Percentiles rank a stretch among this genome's conserved stretches.
Conservation (phyloP, 1,139 yeast genomes). For the Nematodospora anomalae region DNA sequence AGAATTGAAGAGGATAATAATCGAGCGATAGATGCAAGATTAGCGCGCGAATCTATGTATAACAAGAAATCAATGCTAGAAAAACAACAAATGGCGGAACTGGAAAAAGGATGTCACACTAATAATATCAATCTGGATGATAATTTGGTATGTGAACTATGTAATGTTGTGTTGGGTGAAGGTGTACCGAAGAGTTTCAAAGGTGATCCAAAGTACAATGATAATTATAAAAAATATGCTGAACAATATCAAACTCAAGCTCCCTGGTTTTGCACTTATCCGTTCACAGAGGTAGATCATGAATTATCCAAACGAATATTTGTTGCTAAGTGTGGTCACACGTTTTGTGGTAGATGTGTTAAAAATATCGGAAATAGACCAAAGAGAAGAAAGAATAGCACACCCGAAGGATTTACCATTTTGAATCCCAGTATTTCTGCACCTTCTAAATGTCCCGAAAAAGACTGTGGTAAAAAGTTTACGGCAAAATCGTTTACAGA, state of each 20-base stretch:
- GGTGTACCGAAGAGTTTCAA: slow-evolving; percentile 62
- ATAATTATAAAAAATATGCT: slow-evolving; percentile 27
- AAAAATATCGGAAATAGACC: slow-evolving; percentile 52
- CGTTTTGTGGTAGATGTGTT: slow-evolving; percentile 84
- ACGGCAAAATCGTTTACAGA: slow-evolving; percentile 40
- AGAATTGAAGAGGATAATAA: slow-evolving; percentile 47
- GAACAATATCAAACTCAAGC: slow-evolving; percentile 44
- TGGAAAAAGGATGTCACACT: slow-evolving; percentile 32
- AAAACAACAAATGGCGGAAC: slow-evolving; percentile 27
- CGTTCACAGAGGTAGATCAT: slow-evolving; percentile 54
- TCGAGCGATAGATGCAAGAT: slow-evolving; percentile 31
- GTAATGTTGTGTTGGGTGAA: slow-evolving; percentile 68
- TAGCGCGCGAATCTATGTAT: slow-evolving; percentile 31
- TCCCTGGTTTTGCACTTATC: slow-evolving; percentile 61
- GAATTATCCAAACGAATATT: slow-evolving; percentile 70
- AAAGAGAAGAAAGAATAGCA: slow-evolving; percentile 16
- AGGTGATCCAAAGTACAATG: slow-evolving; percentile 31
- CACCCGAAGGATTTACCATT: slow-evolving; percentile 27
- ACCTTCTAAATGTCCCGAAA: slow-evolving; percentile 49
- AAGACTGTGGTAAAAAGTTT: slow-evolving; percentile 38
- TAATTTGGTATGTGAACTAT: slow-evolving; percentile 59
- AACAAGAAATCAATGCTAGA: slow-evolving; percentile 31
- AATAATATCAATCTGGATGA: slow-evolving; percentile 34
- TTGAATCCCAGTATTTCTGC: slow-evolving; percentile 48
- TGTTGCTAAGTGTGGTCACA: slow-evolving; percentile 77